Base-by-base conservation (phyloP, 1,284 basidiomycete species). In the Mycena citricolor region DNA sequence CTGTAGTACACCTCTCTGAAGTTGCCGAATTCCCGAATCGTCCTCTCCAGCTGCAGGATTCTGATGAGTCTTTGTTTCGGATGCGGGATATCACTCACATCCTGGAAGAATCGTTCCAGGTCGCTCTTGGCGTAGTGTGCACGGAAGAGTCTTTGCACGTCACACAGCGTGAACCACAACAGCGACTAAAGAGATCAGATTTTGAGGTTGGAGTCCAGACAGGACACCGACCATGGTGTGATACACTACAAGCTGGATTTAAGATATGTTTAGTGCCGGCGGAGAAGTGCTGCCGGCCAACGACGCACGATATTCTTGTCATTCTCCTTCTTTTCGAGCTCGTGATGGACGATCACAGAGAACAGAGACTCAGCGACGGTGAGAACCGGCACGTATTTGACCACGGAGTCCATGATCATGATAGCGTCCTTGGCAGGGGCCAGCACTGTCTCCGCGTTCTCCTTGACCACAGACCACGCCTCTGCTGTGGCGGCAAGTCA, bases 1-100 rank as follows among this genome's bases (percentile, higher is more conserved):
- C 47, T 45, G 48, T 58, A 60, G 49, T 58, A 60, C 5, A 60
- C 46, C 59, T 59, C 56, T 24, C 56, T 51, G 41, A 61, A 61
- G 26, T 60, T 60, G 1, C 58, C 58, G 20, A 60, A 58, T 20
- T 56, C 52, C 3, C 50, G 32, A 39, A 55, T 57, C 19, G 54
- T 55, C 28, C 42, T 30, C 2, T 33, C 34, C 4, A 54, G 52
- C 54, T 55, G 24, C 17, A 4, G 32, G 19, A 24, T 17, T 31
- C 12, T 12, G 14, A 21, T n/a, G 4, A n/a, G n/a, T n/a, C n/a
- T n/a, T n/a, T n/a, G n/a, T 2, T 13, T 14, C 5, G 32, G 29
- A n/a, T 26, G 20, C 12, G 22, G 19, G n/a, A 5, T 5, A 14
- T 3, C 17, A 38, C 42, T 5, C 21, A 55, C 55, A 3, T 20